phyloP scores from a whole-genome alignment of 345 rosid genomes.

The Eucalyptus tenuipes region DNA sequence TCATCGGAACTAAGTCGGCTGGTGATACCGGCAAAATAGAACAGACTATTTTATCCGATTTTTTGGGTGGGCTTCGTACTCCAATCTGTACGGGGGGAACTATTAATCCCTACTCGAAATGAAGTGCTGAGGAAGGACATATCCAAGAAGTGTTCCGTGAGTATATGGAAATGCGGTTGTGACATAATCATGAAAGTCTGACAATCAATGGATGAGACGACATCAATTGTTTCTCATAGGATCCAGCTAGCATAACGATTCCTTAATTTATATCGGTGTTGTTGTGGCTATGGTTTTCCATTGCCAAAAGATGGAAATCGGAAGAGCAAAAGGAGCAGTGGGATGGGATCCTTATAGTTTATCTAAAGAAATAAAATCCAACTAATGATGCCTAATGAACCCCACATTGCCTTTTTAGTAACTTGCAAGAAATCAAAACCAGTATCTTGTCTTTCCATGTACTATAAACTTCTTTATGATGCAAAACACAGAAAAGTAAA shows the following conservation, averaged over 20 bases:
- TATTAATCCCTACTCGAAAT: neutral
- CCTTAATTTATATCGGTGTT: neutral
- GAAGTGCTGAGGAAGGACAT: neutral
- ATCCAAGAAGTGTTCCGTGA: neutral
- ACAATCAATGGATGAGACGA: neutral
- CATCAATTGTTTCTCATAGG: neutral
- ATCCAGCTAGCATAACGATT: neutral
- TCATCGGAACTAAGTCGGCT: neutral
- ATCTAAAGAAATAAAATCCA: neutral
- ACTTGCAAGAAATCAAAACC: too few species aligned
- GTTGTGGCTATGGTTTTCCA: neutral
- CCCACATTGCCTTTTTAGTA: neutral
- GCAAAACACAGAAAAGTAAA: too few species aligned
- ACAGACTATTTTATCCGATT: neutral
- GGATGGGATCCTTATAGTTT: neutral
- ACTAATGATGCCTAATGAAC: neutral
- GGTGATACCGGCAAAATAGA: neutral
- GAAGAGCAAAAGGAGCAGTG: neutral
- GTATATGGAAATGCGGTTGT: neutral
- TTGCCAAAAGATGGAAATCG: neutral
- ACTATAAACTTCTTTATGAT: too few species aligned
- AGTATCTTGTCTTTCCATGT: too few species aligned
- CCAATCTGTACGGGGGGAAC: neutral
- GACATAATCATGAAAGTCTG: neutral
- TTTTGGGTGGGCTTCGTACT: neutral